A percentile compares a stretch with the other conserved stretches of the same genome.
These are phyloP conservation scores for Pythium chondricola DNA, from an alignment of 352 stramenopile species.

Conservation along the genomic window DNA sequence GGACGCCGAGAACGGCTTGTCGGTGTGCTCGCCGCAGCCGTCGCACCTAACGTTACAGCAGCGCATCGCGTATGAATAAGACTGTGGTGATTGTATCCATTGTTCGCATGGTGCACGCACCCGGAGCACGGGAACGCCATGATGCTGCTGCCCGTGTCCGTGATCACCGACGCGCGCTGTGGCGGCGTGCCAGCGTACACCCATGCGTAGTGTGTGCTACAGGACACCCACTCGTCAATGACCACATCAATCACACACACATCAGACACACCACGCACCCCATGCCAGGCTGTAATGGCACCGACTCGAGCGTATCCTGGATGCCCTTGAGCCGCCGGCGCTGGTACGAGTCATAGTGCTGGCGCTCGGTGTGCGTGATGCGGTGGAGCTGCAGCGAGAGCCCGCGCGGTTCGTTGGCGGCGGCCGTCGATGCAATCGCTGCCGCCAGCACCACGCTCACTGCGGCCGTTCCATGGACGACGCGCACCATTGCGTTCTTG, in stretches of 20 bases:
- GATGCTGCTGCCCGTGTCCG: conserved; percentile 71
- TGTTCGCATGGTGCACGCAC: conserved; percentile 20
- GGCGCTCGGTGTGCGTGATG: not conserved
- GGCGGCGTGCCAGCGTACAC: conserved; percentile 75
- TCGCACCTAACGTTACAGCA: conserved; percentile 27
- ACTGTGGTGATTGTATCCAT: too few species aligned
- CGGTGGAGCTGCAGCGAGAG: conserved; percentile 20
- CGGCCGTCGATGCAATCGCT: not conserved
- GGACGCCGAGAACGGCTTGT: conserved; percentile 46
- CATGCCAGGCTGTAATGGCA: conserved; percentile 62
- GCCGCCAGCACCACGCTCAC: not conserved
- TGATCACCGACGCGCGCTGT: conserved; percentile 77
- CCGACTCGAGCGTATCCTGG: conserved; percentile 36
- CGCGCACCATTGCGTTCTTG: conserved; percentile 6
- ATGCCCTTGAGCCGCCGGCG: conserved; percentile 32
- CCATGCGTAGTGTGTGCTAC: conserved; percentile 81
- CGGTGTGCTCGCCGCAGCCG: conserved; percentile 69
- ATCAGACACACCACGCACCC: conserved; percentile 32
- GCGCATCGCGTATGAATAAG: too few species aligned
- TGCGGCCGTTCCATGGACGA: not conserved
- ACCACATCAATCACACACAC: too few species aligned
- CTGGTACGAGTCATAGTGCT: conserved; percentile 35
- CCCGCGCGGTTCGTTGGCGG: not conserved
- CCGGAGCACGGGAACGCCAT: conserved; percentile 79
- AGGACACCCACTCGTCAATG: not conserved